These are phyloP conservation scores for Glycine tomentella DNA, from an alignment of 306 rosid genomes.

Conservation along the genomic window DNA sequence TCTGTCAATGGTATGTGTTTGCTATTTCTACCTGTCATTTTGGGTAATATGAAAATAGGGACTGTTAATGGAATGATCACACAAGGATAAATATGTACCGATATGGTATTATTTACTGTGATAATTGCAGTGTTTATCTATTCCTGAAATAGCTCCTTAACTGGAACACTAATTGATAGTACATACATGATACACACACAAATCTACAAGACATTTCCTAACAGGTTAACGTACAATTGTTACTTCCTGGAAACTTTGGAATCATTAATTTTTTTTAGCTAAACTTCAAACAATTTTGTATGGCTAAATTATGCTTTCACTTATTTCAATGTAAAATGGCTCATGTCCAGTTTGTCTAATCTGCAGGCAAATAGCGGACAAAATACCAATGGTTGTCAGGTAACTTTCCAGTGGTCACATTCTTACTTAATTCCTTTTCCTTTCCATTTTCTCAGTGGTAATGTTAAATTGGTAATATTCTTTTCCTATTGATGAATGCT, in stretches of 20 bases:
- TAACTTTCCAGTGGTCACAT: slow-evolving; percentile 39
- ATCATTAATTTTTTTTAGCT: slow-evolving; percentile 33
- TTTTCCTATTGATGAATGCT: slow-evolving; percentile 46
- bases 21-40: slow-evolving; percentile 17
- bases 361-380: slow-evolving; percentile 95
- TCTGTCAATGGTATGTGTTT: slow-evolving; percentile 79
- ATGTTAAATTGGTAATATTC: slow-evolving; percentile 1
- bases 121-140: slow-evolving; percentile 1
- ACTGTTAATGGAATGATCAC: slow-evolving; percentile 8
- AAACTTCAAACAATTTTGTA: slow-evolving; percentile 2
- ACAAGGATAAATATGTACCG: neutral
- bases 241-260: slow-evolving; percentile 18
- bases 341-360: slow-evolving; percentile 28
- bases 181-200: no score
- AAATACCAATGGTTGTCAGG: slow-evolving; percentile 94
- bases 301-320: slow-evolving; percentile 33
- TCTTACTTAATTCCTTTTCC: neutral
- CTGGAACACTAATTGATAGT: neutral
- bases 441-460: neutral
- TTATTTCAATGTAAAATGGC: slow-evolving; percentile 30
- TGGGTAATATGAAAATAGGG: slow-evolving; percentile 12
- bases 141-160: slow-evolving; percentile 28
- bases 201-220: slow-evolving; percentile 1
- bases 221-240: slow-evolving; percentile 15
- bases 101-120: slow-evolving; percentile 11